Evolutionary conservation across 345 rosid species (phyloP), one percentile per base, ranked within the genome.

Genomic region (Hevea brasiliensis): DNA sequence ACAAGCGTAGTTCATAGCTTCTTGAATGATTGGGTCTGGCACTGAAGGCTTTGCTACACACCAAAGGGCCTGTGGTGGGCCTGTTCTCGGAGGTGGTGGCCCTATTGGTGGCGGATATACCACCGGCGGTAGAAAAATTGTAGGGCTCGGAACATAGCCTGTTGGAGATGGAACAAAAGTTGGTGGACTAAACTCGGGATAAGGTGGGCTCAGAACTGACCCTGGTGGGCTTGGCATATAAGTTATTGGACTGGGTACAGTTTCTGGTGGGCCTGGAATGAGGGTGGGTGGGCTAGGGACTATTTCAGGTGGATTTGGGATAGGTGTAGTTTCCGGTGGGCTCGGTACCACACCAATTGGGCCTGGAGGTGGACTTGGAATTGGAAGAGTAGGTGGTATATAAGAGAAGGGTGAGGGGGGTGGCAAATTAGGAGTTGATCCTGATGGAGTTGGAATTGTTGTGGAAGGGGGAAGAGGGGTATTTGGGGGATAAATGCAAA

Each of bases 1-100:
- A 72, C 98, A 95, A 2, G 99, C 97, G 54, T 88, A 95, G 81
- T 87, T 95, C 98, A 95, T 89, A 0, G 99, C 98, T 80, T 95
- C 99, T 82, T 81, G 86, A 50, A 94, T 86, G 20, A 94, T 94
- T 26, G 99, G 98, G 50, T 90, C 97, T 5, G 99, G 99, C 63
- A 94, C 99, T 0, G 99, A 74, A 1, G 98, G 97, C 80, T 94
- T 94, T 0, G 97, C 99, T 23, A 94, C 94, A 0, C 99, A 94
- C 99, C 98, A 92, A 1, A 88, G 71, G 42, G 98, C 86, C 10
- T 83, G 81, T 56, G 77, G 58, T 0, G 92, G 83, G 17, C 75
- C 71, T 24, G 12, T 58, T 0, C 35, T 72, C 0, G 97, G 86
- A 61, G 97, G 79, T 0, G 96, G 92, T 10, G 92, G 96, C 56